Evolutionary conservation across 768 basidiomycete species (phyloP), one percentile per base, ranked within the genome.

Genomic region (Xerocomellus dryophilus): DNA sequence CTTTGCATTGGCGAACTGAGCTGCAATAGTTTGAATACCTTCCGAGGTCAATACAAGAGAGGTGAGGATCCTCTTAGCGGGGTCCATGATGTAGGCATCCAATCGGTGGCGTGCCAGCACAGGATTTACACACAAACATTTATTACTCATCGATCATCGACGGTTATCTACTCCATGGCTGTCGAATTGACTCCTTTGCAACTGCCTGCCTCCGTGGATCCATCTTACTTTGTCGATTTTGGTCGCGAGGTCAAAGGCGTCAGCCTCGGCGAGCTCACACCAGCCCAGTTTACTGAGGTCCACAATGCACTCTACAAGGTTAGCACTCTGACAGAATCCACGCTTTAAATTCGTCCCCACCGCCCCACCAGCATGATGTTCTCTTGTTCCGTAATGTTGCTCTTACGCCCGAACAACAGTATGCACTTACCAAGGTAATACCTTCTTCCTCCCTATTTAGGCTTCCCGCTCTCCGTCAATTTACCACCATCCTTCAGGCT

Each of bases 341-440:
- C 42, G 32, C 34, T 47, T 27, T 21, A 42, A 31, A 17, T 49
- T 15, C 17, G 31, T 15, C 35, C 17, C 23, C 23, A 27, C 36
- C 23, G n/a, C 23, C 25, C 31, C 36, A 40, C 27, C 62, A 92
- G 88, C 77, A 93, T 61, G 79, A 80, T 41, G 79, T 78, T 11
- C 78, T 94, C 35, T 74, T 94, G 49, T 94, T 94, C 75, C 78
- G 87, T 47, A 70, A 87, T 61, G 79, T 77, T 36, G 72, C 78
- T 31, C 67, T 93, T 25, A 80, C 83, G 3, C 91, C 92, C 0
- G 88, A 90, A 67, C 83, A 89, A 65, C 92, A 93, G 67, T 91
- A 88, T 69, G 80, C 81, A 20, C 69, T 94, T 51, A 93, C 90
- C 15, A 92, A 92, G 81, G 90, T 87, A 56, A 50, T 25, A 31